A percentile compares a stretch with the other conserved stretches of the same genome.
These are phyloP conservation scores for Heracleum sosnowskyi DNA, from an alignment of 129 eudicot species.

Conservation along the genomic window DNA sequence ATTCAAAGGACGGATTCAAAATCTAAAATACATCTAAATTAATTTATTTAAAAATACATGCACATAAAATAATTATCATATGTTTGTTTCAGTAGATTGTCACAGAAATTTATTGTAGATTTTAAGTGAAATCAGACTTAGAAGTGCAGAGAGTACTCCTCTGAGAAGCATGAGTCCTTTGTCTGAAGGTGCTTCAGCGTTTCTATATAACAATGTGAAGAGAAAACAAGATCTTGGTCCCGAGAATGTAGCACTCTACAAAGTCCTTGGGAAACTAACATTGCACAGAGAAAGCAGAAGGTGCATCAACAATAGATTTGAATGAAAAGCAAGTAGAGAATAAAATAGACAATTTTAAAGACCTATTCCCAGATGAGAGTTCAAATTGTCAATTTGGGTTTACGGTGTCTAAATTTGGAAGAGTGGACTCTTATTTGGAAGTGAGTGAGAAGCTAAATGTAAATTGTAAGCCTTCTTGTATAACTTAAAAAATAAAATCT, in stretches of 20 bases:
- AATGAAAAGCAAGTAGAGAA: not conserved
- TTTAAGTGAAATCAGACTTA: not conserved
- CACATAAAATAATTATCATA: too few species aligned
- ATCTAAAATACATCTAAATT: too few species aligned
- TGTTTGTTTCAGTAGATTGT: not conserved
- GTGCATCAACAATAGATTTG: not conserved
- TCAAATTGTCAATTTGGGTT: not conserved
- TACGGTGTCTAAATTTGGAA: not conserved
- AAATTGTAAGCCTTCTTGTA: not conserved
- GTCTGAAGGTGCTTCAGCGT: conserved; percentile 69
- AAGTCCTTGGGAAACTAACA: conserved; percentile 69
- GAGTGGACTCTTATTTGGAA: not conserved
- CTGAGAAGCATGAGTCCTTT: conserved; percentile 72
- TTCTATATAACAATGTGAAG: conserved; percentile 66
- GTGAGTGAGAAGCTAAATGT: not conserved
- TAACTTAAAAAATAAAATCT: not conserved
- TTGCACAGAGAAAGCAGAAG: conserved; percentile 15
- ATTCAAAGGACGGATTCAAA: not conserved
- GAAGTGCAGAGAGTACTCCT: conserved; percentile 29
- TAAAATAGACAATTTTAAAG: too few species aligned
- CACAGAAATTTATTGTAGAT: not conserved
- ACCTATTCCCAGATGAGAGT: not conserved
- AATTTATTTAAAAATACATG: too few species aligned
- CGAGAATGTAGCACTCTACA: conserved; percentile 51
- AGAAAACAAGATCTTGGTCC: conserved; percentile 82